These are phyloP conservation scores for Corynascus novoguineensis DNA, from an alignment of 495 filamentous ascomycete genomes.

Conservation along the genomic window DNA sequence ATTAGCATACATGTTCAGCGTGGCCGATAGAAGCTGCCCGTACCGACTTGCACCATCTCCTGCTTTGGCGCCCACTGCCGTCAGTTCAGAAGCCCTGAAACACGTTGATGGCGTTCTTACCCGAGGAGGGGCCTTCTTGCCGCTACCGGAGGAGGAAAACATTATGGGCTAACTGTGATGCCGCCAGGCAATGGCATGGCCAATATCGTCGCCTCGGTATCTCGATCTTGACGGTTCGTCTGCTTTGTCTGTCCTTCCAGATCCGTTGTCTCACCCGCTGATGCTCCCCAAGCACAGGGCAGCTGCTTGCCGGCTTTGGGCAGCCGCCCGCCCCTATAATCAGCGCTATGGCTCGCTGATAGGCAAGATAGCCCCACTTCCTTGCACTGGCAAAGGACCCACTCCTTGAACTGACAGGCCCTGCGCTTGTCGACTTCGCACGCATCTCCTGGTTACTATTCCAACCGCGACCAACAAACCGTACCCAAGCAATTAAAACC, in stretches of 20 bases:
- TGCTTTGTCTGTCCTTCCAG: background rate
- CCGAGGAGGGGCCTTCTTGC: slow-evolving; percentile 70
- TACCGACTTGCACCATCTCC: slow-evolving; percentile 99
- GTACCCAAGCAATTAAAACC: background rate
- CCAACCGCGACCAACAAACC: background rate
- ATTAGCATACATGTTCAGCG: slow-evolving; percentile 27
- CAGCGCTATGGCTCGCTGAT: background rate
- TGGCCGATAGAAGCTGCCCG: slow-evolving; percentile 14
- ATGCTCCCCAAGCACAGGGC: background rate
- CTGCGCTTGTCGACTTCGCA: background rate
- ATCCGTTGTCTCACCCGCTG: slow-evolving; percentile 12
- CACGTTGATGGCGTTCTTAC: slow-evolving; percentile 41
- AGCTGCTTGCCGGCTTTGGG: slow-evolving; percentile 17
- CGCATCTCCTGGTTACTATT: background rate
- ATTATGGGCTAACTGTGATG: slow-evolving; percentile 31
- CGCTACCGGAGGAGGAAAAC: slow-evolving; percentile 52
- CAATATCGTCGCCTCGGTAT: background rate
- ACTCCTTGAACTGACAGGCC: slow-evolving; percentile 5
- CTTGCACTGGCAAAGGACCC: background rate
- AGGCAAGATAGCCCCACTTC: slow-evolving; percentile 3
- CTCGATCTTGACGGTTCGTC: background rate
- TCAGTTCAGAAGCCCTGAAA: slow-evolving; percentile 20
- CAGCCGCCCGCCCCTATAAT: background rate
- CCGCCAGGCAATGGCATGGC: slow-evolving; percentile 26
- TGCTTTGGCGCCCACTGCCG: slow-evolving; percentile 40